Conservation (phyloP, 768 basidiomycete genomes). For the Trametes maxima region DNA sequence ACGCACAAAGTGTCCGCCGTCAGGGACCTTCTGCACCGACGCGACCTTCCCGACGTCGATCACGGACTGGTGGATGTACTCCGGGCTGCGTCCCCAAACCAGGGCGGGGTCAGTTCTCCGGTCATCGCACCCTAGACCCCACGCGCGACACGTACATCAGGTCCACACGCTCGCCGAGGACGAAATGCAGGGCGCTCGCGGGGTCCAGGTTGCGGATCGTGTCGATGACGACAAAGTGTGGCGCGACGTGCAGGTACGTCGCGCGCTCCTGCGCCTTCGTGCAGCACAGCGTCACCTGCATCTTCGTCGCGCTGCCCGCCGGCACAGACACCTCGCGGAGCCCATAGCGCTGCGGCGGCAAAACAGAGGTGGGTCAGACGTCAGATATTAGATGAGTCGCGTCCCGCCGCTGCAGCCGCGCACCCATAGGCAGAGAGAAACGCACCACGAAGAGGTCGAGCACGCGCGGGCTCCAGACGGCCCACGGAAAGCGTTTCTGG, state of each 20-base stretch:
- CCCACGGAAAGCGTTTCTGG: slow-evolving; percentile 16
- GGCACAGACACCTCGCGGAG: neutral
- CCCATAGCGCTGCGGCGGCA: slow-evolving; percentile 1
- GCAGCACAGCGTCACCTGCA: slow-evolving; percentile 11
- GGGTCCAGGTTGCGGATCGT: slow-evolving; percentile 9
- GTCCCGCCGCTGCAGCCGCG: too few relatives aligned
- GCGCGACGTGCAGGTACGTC: slow-evolving; percentile 6
- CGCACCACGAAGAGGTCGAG: slow-evolving; percentile 18
- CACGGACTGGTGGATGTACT: slow-evolving; percentile 1
- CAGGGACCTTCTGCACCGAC: neutral
- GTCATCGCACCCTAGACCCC: too few relatives aligned
- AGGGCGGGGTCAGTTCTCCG: too few relatives aligned
- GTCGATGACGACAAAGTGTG: slow-evolving; percentile 18
- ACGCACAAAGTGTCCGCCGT: slow-evolving; percentile 3
- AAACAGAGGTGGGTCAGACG: too few relatives aligned
- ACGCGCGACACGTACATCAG: slow-evolving; percentile 18
- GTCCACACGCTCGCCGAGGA: slow-evolving; percentile 17
- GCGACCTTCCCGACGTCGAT: neutral
- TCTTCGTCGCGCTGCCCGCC: neutral
- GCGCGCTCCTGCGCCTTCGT: slow-evolving; percentile 12
- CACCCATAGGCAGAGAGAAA: too few relatives aligned
- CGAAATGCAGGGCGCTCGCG: slow-evolving; percentile 7
- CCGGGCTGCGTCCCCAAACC: neutral
- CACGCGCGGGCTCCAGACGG: slow-evolving; percentile 15
- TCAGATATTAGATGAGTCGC: too few relatives aligned